phyloP scores from a whole-genome alignment of 768 basidiomycete genomes.

The Tylopilus sp. region DNA sequence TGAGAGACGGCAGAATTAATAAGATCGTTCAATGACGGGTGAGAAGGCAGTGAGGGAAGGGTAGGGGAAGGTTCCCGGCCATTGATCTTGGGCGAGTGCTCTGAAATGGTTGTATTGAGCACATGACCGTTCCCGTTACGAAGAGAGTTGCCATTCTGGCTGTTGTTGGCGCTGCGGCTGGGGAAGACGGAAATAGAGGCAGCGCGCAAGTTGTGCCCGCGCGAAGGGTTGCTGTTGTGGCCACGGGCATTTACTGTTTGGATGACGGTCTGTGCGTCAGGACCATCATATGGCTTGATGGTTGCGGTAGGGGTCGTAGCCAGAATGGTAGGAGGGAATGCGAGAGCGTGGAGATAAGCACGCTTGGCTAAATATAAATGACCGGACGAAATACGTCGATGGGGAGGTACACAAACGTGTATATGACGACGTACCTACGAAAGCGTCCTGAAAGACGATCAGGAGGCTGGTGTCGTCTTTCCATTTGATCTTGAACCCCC shows the following conservation, averaged over 20 bases:
- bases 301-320: slow-evolving; percentile 50
- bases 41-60: slow-evolving; percentile 73
- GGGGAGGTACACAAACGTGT: not conserved
- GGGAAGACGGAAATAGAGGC: slow-evolving; percentile 65
- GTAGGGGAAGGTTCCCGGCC: slow-evolving; percentile 79
- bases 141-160: slow-evolving; percentile 30
- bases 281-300: slow-evolving; percentile 91
- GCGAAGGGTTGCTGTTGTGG: slow-evolving; percentile 56
- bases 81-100: slow-evolving; percentile 39
- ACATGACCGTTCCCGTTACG: slow-evolving; percentile 38
- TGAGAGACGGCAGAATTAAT: slow-evolving; percentile 66
- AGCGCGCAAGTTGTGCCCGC: slow-evolving; percentile 69
- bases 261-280: slow-evolving; percentile 86
- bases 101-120: slow-evolving; percentile 45
- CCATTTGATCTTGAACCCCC: slow-evolving; percentile 99
- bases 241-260: slow-evolving; percentile 77
- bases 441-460: slow-evolving; percentile 91
- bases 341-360: slow-evolving; percentile 81
- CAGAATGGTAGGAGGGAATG: slow-evolving; percentile 72
- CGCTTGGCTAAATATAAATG: slow-evolving; percentile 22
- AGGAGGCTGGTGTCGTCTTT: slow-evolving; percentile 93
- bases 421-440: slow-evolving; percentile 64
- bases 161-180: slow-evolving; percentile 44
- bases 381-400: not conserved
- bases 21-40: slow-evolving; percentile 81